phyloP scores from a whole-genome alignment of 257 asterid species.

The Scutellaria baicalensis region DNA sequence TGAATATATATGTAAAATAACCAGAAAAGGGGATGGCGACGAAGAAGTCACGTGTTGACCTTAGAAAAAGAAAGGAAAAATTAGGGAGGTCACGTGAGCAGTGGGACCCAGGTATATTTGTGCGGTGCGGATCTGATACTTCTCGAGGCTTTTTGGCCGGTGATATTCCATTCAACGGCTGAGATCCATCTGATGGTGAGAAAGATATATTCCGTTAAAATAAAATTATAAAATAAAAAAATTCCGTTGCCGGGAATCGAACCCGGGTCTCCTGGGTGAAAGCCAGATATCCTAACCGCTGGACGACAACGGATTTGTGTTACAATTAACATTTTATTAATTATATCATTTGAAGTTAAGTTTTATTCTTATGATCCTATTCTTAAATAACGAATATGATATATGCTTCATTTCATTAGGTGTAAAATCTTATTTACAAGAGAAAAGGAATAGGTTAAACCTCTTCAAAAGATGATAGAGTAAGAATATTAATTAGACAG shows the following conservation, averaged over 20 bases:
- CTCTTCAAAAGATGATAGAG: too few relatives aligned
- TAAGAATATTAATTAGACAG: too few relatives aligned
- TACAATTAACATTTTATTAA: too few relatives aligned
- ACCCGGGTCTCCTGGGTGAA: constrained; percentile 98
- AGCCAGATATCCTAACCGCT: constrained; percentile 99
- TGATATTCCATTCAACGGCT: constrained; percentile 17
- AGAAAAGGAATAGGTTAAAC: too few relatives aligned
- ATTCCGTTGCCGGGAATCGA: constrained; percentile 92
- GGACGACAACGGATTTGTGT: constrained; percentile 84
- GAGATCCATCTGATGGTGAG: background rate
- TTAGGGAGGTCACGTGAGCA: constrained; percentile 30
- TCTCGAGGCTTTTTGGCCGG: constrained; percentile 27
- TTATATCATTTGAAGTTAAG: too few relatives aligned
- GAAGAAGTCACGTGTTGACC: constrained; percentile 10
- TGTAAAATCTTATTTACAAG: too few relatives aligned
- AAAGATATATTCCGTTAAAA: background rate
- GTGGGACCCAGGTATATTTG: background rate
- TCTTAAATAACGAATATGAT: too few relatives aligned
- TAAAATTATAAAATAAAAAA: background rate
- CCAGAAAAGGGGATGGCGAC: background rate
- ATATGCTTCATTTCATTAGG: too few relatives aligned
- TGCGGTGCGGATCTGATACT: constrained; percentile 14
- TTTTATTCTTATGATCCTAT: too few relatives aligned
- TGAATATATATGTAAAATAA: background rate
- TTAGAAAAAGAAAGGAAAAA: background rate